Base-by-base conservation (phyloP, 139 green algal species). In the Deuterostichococcus epilithicus region DNA sequence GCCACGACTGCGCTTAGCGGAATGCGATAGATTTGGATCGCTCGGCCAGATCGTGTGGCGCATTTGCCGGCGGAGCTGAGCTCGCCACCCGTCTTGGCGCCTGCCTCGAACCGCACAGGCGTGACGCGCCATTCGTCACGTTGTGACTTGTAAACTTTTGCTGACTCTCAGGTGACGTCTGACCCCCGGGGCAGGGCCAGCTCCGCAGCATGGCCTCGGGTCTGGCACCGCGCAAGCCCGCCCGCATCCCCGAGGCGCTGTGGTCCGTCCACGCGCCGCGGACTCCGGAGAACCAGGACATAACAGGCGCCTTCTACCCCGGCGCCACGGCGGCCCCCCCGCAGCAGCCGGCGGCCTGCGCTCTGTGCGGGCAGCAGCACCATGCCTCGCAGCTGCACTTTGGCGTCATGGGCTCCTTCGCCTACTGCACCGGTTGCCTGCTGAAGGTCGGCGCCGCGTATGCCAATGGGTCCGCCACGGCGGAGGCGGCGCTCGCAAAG, bases 101-200 rank as follows among this genome's bases (percentile, higher is more conserved):
- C n/a, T n/a, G n/a, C n/a, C n/a, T n/a, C n/a, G n/a, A n/a, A n/a
- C n/a, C n/a, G n/a, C n/a, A n/a, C n/a, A n/a, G n/a, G n/a, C n/a
- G n/a, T n/a, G n/a, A n/a, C n/a, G n/a, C n/a, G n/a, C n/a, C n/a
- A n/a, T n/a, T n/a, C n/a, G n/a, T n/a, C n/a, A n/a, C n/a, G n/a
- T n/a, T n/a, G n/a, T n/a, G n/a, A n/a, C n/a, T n/a, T n/a, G n/a
- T n/a, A n/a, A 99, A 99, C 89, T 99, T 96, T 6, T 95, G 95
- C 0, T 99, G 74, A 87, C 52, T 63, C 13, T 30, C 52, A 25
- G 52, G 52, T 63, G 52, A 63, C 52, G 52, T 63, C 10, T 28
- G 52, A 5, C 28, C 18, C 10, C 52, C 18, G 52, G 5, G 3
- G 5, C 52, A 23, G 52, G 52, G 18, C 18, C 10, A 63, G 52